Percentiles rank a stretch among this genome's conserved stretches.
Evolutionary conservation across 257 asterid genomes (phyloP).

Genomic region (Schizonepeta tenuifolia): DNA sequence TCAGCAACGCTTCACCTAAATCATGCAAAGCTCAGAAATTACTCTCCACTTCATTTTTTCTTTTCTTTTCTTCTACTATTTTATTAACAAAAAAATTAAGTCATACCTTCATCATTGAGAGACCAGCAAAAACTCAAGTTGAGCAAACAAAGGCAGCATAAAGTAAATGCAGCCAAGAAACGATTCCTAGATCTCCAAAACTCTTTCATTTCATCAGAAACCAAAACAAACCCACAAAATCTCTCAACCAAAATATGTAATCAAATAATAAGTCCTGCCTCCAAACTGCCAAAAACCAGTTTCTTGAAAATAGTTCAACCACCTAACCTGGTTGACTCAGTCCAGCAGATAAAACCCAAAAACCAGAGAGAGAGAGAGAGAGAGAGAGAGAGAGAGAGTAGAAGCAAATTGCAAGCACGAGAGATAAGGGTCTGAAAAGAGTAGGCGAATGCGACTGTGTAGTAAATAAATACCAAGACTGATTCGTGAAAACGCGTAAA

Average conservation of each 20-base stretch:
- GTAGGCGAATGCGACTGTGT: conserved; percentile 27
- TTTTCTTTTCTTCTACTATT: conserved; percentile 35
- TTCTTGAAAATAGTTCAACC: conserved; percentile 32
- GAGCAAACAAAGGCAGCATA: conserved; percentile 36
- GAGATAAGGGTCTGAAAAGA: conserved; percentile 34
- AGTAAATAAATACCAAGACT: conserved; percentile 38
- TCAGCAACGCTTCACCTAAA: conserved; percentile 73
- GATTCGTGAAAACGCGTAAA: conserved; percentile 47
- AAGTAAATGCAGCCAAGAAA: conserved; percentile 28
- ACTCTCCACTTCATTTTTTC: conserved; percentile 36
- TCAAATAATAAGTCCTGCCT: conserved; percentile 33
- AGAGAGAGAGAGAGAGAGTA: background rate
- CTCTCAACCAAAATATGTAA: conserved; percentile 26
- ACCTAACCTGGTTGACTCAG: conserved; percentile 47
- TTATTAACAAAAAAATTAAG: no score
- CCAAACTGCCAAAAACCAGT: conserved; percentile 15
- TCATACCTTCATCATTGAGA: conserved; percentile 79
- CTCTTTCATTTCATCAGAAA: conserved; percentile 44
- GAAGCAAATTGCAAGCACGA: conserved; percentile 27
- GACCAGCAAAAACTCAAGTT: conserved; percentile 42
- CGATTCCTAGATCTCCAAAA: conserved; percentile 39
- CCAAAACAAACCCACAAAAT: conserved; percentile 32
- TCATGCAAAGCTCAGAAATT: conserved; percentile 38
- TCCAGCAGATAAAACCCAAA: conserved; percentile 37
- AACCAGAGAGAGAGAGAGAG: conserved; percentile 18